Evolutionary conservation across 2,329 filamentous ascomycete species (phyloP), one percentile per base, ranked within the genome.

Genomic region (Pseudogymnoascus sp.): DNA sequence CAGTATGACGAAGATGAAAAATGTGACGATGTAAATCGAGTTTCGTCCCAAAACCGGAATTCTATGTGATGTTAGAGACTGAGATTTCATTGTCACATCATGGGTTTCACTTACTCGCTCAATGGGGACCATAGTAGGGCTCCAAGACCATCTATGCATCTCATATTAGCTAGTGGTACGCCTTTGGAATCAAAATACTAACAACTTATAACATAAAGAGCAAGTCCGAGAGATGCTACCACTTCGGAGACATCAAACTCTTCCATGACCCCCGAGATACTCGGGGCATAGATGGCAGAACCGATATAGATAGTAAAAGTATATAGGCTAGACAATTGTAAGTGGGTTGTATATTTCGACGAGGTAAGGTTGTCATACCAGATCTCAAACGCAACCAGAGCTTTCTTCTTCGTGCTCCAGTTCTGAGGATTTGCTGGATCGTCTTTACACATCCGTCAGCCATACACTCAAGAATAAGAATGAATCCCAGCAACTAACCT

Each of bases 1-100:
- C 8, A 90, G 74, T 62, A 89, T 78, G 54, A 87, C 84, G 68
- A 89, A 90, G 28, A 88, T 75, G 62, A 82, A 80, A 73, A 90
- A 87, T 4, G 86, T 85, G 65, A 81, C 71, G 34, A 87, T 80
- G 71, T 89, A 89, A 3, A 85, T 79, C 1, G 81, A 80, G 67
- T 85, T 89, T 8, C 86, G 78, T 2, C 87, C 87, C 54, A 89
- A 78, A 47, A 77, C 69, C 0, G 86, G 84, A 22, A 89, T 81
- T 72, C 89, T 86, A 54, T 77, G 80, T 41, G n/a, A 7, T 12
- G 18, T 34, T 35, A 41, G 14, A 58, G 22, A 9, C 2, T 14
- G 38, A 34, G 20, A 8, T 18, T 28, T 0, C 2, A 9, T 35
- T 43, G 7, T 12, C 6, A 32, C 12, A n/a, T 22, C 12, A 30